phyloP scores from a whole-genome alignment of 2,329 filamentous ascomycete genomes.

The Ilyonectria destructans region DNA sequence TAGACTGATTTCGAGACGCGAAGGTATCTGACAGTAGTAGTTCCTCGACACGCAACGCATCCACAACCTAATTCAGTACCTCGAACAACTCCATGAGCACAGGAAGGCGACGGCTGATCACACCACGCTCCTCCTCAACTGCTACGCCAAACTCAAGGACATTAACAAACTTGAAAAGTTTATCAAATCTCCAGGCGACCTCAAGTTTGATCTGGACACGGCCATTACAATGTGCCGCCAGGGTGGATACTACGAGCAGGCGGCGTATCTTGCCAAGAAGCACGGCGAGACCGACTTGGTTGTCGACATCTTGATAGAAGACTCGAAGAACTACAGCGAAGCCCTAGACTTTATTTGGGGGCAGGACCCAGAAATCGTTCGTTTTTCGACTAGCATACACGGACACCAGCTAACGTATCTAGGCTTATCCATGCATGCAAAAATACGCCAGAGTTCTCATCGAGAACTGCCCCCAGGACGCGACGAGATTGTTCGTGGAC shows the following conservation, averaged over 20 bases:
- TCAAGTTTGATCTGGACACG: slow-evolving; percentile 97
- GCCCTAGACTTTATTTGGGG: slow-evolving; percentile 94
- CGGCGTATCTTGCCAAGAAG: slow-evolving; percentile 94
- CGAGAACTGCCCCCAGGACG: slow-evolving; percentile 86
- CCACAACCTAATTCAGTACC: slow-evolving; percentile 96
- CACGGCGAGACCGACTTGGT: slow-evolving; percentile 95
- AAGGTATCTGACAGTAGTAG: slow-evolving; percentile 61
- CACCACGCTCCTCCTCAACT: slow-evolving; percentile 94
- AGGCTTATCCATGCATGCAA: slow-evolving; percentile 92
- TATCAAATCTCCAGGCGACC: slow-evolving; percentile 93
- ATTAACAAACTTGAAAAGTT: slow-evolving; percentile 96
- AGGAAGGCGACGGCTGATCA: slow-evolving; percentile 95
- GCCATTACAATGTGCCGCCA: slow-evolving; percentile 98
- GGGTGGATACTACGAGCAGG: slow-evolving; percentile 96
- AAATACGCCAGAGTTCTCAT: slow-evolving; percentile 95
- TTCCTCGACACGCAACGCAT: slow-evolving; percentile 98
- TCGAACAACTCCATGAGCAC: slow-evolving; percentile 96
- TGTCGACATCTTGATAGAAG: slow-evolving; percentile 95
- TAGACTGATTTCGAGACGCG: fast-evolving
- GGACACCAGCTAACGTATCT: slow-evolving; percentile 50
- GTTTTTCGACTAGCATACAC: slow-evolving; percentile 50
- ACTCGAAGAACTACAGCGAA: slow-evolving; percentile 91
- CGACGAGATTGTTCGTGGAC: slow-evolving; percentile 91
- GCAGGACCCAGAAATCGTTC: slow-evolving; percentile 82
- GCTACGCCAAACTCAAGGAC: slow-evolving; percentile 98